Conservation (phyloP, 1,284 basidiomycete species). For the Trametes versicolor region DNA sequence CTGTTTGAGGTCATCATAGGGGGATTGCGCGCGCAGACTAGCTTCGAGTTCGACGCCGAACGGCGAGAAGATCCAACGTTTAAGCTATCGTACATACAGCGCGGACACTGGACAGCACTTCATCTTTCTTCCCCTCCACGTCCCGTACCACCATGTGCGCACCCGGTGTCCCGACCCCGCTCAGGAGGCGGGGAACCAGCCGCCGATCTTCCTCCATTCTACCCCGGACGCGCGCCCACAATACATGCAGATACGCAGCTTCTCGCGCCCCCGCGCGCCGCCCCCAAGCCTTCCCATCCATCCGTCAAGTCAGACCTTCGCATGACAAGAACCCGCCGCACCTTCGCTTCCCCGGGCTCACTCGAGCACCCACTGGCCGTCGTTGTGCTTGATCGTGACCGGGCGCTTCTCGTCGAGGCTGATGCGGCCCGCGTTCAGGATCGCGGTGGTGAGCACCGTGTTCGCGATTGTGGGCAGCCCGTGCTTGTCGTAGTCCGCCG, state of each 20-base stretch:
- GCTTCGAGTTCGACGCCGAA: neutral
- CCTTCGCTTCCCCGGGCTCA: constrained; percentile 44
- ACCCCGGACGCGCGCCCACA: neutral
- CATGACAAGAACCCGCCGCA: neutral
- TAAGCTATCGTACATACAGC: constrained; percentile 18
- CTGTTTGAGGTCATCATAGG: constrained; percentile 1
- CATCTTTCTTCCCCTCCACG: constrained; percentile 1
- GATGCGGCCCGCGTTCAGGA: constrained; percentile 89
- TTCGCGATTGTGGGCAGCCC: constrained; percentile 90
- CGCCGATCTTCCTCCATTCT: neutral
- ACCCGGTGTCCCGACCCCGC: neutral
- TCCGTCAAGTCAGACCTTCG: neutral
- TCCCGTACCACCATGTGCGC: constrained; percentile 8
- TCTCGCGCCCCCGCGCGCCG: no score
- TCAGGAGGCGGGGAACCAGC: neutral
- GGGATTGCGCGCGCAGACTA: neutral
- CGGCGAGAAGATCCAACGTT: neutral
- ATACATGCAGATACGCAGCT: no score
- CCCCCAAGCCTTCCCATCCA: no score
- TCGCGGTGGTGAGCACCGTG: constrained; percentile 91
- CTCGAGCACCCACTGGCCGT: constrained; percentile 75
- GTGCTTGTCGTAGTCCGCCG: constrained; percentile 79
- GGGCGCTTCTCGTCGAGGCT: constrained; percentile 88
- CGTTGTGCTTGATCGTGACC: constrained; percentile 76
- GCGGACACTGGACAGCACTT: neutral